Evolutionary conservation across 2,329 filamentous ascomycete genomes (phyloP).

Genomic region (Byssochlamys sp.): DNA sequence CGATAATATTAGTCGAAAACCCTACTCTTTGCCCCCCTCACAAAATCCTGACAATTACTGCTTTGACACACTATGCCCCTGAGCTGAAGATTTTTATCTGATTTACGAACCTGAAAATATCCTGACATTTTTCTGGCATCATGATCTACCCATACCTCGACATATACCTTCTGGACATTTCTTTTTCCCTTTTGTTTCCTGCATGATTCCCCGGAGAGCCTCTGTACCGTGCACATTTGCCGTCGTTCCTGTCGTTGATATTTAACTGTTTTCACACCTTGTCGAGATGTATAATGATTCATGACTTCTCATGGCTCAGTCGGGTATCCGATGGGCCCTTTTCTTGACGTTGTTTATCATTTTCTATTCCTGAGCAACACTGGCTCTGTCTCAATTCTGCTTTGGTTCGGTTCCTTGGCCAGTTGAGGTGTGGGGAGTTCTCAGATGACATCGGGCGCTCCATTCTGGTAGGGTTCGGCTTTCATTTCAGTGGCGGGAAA

Average conservation of each 20-base stretch:
- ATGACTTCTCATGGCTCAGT: neutral
- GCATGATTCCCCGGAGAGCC: neutral
- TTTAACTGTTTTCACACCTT: neutral
- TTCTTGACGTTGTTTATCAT: neutral
- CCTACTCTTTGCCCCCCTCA: too few relatives aligned
- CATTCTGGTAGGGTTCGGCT: neutral
- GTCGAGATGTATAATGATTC: neutral
- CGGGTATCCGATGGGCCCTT: neutral
- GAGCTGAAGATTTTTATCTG: neutral
- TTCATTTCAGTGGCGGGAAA: neutral
- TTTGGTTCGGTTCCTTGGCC: neutral
- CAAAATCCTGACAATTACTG: neutral
- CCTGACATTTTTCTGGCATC: neutral
- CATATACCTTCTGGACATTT: neutral
- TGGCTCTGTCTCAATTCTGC: neutral
- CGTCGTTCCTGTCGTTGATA: neutral
- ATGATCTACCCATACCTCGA: neutral
- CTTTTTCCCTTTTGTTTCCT: neutral
- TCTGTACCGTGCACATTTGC: neutral
- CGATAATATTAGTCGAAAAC: conserved; percentile 13
- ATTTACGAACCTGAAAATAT: neutral
- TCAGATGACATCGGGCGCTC: conserved; percentile 35
- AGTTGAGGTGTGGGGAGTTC: neutral
- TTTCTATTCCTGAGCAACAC: neutral
- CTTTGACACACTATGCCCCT: neutral